A percentile compares a stretch with the other conserved stretches of the same genome.
phyloP scores from a whole-genome alignment of 495 filamentous ascomycete genomes.

The Glutinoglossum americanum region DNA sequence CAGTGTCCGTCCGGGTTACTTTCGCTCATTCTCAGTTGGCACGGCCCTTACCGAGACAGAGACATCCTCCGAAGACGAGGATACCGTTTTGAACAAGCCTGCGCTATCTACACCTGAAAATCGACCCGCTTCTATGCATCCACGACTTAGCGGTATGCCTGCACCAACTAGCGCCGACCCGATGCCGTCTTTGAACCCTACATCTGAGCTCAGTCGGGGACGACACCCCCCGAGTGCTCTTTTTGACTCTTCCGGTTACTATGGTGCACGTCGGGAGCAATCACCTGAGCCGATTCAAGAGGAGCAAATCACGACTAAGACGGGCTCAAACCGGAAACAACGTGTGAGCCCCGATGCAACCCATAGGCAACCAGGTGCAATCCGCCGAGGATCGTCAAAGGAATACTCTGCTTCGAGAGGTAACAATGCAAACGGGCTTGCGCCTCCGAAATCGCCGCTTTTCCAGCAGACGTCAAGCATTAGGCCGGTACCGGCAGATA shows the following conservation, averaged over 20 bases:
- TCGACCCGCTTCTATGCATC: conserved; percentile 52
- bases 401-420: conserved; percentile 26
- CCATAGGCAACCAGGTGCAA: conserved; percentile 7
- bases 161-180: not conserved
- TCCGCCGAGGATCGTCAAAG: conserved; percentile 20
- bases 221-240: not conserved
- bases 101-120: conserved; percentile 24
- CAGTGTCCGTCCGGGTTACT: conserved; percentile 12
- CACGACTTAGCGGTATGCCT: conserved; percentile 43
- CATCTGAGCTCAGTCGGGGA: not conserved
- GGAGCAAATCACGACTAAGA: not conserved
- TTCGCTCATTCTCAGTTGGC: not conserved
- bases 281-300: not conserved
- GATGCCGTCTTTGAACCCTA: not conserved
- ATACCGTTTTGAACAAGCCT: conserved; percentile 18
- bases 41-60: not conserved
- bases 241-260: not conserved
- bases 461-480: conserved; percentile 33
- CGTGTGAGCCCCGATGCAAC: not conserved
- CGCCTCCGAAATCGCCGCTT: conserved; percentile 35
- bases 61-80: conserved; percentile 11
- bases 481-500: conserved; percentile 32
- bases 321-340: not conserved
- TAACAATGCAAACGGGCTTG: conserved; percentile 25
- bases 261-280: not conserved